Evolutionary conservation across 1,284 basidiomycete genomes (phyloP).

Genomic region (Moniliophthora roreri): DNA sequence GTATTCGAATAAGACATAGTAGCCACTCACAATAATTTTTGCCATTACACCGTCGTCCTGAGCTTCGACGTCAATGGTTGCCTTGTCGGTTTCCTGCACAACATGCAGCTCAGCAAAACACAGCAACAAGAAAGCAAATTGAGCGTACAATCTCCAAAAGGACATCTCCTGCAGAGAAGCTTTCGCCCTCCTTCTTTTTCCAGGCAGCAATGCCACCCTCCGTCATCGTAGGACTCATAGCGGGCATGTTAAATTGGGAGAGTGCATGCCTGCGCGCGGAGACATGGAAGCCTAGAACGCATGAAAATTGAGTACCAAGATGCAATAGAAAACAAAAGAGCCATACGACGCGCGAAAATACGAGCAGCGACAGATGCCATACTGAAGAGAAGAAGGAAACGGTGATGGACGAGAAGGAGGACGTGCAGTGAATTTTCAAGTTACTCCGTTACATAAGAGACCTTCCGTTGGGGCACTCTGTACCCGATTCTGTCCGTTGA

Average conservation of each 20-base stretch:
- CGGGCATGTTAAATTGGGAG: slow-evolving; percentile 94
- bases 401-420: slow-evolving; percentile 8
- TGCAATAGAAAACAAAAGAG: slow-evolving; percentile 5
- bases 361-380: slow-evolving; percentile 69
- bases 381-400: slow-evolving; percentile 22
- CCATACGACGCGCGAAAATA: slow-evolving; percentile 66
- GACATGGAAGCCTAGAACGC: slow-evolving; percentile 70
- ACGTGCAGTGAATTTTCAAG: not conserved
- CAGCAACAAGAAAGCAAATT: slow-evolving; percentile 5
- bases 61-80: slow-evolving; percentile 98
- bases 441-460: not conserved
- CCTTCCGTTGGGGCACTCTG: too few species aligned
- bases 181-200: slow-evolving; percentile 96
- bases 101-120: slow-evolving; percentile 16
- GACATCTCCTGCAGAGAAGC: slow-evolving; percentile 90
- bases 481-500: too few species aligned
- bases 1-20: not conserved
- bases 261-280: slow-evolving; percentile 80
- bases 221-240: slow-evolving; percentile 99
- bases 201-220: slow-evolving; percentile 97
- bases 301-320: slow-evolving; percentile 11
- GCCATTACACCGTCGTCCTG: slow-evolving; percentile 95
- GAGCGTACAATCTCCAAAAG: slow-evolving; percentile 85
- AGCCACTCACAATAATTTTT: slow-evolving; percentile 75
- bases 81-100: slow-evolving; percentile 95